Percentiles rank a stretch among this genome's conserved stretches.
Conservation (phyloP, 495 filamentous ascomycete genomes). For the Aspergillus nidulans region DNA sequence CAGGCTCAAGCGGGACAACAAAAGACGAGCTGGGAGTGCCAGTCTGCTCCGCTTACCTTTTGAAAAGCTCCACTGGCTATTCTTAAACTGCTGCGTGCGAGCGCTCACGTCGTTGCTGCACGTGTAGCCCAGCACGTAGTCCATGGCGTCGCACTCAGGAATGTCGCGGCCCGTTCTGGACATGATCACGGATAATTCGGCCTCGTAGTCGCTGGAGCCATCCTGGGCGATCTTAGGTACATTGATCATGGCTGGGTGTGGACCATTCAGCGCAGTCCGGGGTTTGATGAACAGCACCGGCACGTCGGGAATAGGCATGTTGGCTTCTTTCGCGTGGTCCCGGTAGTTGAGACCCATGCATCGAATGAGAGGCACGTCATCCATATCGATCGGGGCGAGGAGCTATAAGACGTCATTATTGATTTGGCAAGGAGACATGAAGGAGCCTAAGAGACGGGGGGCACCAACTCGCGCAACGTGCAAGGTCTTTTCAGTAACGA, state of each 20-base stretch:
- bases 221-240: conserved; percentile 43
- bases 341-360: conserved; percentile 46
- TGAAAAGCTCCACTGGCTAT: conserved; percentile 39
- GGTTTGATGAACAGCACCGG: conserved; percentile 48
- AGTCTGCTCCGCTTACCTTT: too few relatives aligned
- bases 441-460: too few relatives aligned
- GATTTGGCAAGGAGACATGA: too few relatives aligned
- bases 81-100: conserved; percentile 29
- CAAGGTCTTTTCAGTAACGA: too few relatives aligned
- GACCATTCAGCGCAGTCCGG: conserved; percentile 36
- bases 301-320: conserved; percentile 32
- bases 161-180: conserved; percentile 38
- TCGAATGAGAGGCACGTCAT: conserved; percentile 4
- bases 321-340: conserved; percentile 39
- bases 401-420: too few relatives aligned
- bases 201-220: conserved; percentile 44
- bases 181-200: conserved; percentile 39
- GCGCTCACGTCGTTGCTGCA: conserved; percentile 39
- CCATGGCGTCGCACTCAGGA: conserved; percentile 32
- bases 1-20: too few relatives aligned
- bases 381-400: conserved; percentile 1
- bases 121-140: conserved; percentile 42
- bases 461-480: too few relatives aligned
- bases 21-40: too few relatives aligned
- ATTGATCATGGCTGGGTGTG: conserved; percentile 37